Evolutionary conservation across 2,329 filamentous ascomycete species (phyloP), one percentile per base, ranked within the genome.

Genomic region (Epichloe hybrida): DNA sequence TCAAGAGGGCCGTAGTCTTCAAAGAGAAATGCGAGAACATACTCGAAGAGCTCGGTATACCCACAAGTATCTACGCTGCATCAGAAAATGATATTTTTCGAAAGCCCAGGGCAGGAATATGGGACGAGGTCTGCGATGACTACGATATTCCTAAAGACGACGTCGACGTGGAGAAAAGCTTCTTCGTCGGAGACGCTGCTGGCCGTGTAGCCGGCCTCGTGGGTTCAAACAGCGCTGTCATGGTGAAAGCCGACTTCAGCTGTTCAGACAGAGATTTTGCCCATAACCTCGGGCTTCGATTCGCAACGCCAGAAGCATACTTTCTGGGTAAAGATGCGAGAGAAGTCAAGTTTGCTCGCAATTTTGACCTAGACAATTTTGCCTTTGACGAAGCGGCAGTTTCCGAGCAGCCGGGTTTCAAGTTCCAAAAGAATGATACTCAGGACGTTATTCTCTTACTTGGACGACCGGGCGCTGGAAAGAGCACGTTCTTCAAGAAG

Each of bases 41-140:
- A 2, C 72, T 96, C 54, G 74, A 69, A 46, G 75, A 82, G 48
- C 76, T 95, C 34, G 80, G 89, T 60, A 67, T 97, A 8, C 88
- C 91, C 0, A 74, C 86, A 12, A 83, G 77, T 3, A 64, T 97
- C 21, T 96, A 96, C 66, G 93, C 90, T 7, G 91, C 93, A 2
- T 95, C 90, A 0, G 81, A 71, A 40, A 83, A 83, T 52, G 90
- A 97, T 59, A 74, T 79, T 5, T 96, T 83, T 64, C 80, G 93
- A 50, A 98, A 98, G 67, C 93, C 93, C 4, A 76, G 90, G 39
- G 75, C 73, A 2, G 91, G 90, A 20, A 96, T 97, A 86, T 98
- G 93, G 91, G 72, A 75, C 1, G 73, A 77, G 58, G 55, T 78
- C 4, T 73, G 72, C 55, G 67, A 75, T 0, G 82, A 87, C 58